Evolutionary conservation across 805 yeast species (phyloP).

Genomic region (Brettanomyces anomalus): DNA sequence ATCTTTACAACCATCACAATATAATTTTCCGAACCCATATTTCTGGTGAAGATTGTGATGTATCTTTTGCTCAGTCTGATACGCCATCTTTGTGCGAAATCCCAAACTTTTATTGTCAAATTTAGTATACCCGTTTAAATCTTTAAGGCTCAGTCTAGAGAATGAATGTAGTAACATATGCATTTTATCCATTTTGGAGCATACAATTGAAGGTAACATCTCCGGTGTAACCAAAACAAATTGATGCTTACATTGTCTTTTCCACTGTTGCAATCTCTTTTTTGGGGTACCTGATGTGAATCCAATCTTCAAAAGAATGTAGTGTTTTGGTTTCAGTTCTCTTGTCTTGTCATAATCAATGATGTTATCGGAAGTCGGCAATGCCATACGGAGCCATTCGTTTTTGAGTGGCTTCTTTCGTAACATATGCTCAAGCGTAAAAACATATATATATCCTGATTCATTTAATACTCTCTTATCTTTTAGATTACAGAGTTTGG

Average conservation of each 20-base stretch:
- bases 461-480: not conserved
- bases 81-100: constrained; percentile 27
- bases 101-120: constrained; percentile 24
- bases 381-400: constrained; percentile 31
- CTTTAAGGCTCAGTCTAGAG: constrained; percentile 4
- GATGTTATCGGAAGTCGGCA: constrained; percentile 12
- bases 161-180: constrained; percentile 8
- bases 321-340: constrained; percentile 28
- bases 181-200: constrained; percentile 12
- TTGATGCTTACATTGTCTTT: constrained; percentile 39
- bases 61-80: constrained; percentile 31
- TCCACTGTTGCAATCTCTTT: constrained; percentile 42
- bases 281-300: constrained; percentile 40
- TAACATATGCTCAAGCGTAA: constrained; percentile 36
- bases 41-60: constrained; percentile 29
- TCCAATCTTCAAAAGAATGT: constrained; percentile 42
- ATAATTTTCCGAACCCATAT: constrained; percentile 41
- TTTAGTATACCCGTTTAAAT: constrained; percentile 5
- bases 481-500: not conserved
- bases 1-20: constrained; percentile 36
- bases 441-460: constrained; percentile 40
- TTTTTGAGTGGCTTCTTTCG: constrained; percentile 17
- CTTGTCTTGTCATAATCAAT: constrained; percentile 21
- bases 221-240: constrained; percentile 31
- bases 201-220: constrained; percentile 10